Evolutionary conservation across 257 asterid species (phyloP).

Genomic region (Rubia yunnanensis): DNA sequence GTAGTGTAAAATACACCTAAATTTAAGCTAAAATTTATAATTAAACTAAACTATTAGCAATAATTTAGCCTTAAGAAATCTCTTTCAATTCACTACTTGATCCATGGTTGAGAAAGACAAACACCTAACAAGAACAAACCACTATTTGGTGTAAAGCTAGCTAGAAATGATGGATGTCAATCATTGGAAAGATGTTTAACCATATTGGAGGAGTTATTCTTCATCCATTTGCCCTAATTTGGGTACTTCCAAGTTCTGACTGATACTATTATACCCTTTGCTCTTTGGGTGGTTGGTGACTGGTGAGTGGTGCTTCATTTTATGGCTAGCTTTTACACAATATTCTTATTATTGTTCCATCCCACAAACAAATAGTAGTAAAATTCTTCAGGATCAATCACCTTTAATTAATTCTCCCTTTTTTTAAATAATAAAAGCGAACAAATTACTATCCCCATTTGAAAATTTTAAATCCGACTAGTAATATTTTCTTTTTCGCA

Average conservation of each 20-base stretch:
- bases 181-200: slow-evolving; percentile 15
- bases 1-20: too few species aligned
- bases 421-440: too few species aligned
- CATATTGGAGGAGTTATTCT: not conserved
- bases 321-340: not conserved
- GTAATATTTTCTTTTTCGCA: too few species aligned
- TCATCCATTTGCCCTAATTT: slow-evolving; percentile 19
- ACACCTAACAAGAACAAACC: slow-evolving; percentile 14
- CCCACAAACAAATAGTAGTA: not conserved
- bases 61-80: too few species aligned
- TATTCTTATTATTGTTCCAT: not conserved
- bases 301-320: not conserved
- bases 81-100: too few species aligned
- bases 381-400: not conserved
- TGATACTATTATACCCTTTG: not conserved
- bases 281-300: not conserved
- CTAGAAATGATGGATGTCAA: slow-evolving; percentile 26
- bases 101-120: slow-evolving; percentile 2
- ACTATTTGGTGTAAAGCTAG: slow-evolving; percentile 22
- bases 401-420: not conserved
- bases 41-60: too few species aligned
- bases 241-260: slow-evolving; percentile 20
- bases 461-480: too few species aligned
- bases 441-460: too few species aligned
- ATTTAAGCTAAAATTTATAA: too few species aligned